These are phyloP conservation scores for Chrysanthemum lavandulifolium DNA, from an alignment of 129 eudicot genomes.

Conservation along the genomic window DNA sequence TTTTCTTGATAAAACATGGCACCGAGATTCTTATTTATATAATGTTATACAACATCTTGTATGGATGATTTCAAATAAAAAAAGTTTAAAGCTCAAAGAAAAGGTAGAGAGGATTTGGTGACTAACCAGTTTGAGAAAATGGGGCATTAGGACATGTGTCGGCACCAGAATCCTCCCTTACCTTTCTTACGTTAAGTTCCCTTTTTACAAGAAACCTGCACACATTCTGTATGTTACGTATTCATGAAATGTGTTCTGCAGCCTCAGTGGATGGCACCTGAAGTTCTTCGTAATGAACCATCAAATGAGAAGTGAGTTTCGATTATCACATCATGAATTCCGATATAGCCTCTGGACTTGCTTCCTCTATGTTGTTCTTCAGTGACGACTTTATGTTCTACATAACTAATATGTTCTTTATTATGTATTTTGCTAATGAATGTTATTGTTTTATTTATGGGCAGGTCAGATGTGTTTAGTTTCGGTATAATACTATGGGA, in stretches of 20 bases:
- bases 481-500: slow-evolving; percentile 94
- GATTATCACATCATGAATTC: not conserved
- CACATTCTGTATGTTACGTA: slow-evolving; percentile 1
- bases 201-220: no score
- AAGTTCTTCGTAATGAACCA: slow-evolving; percentile 86
- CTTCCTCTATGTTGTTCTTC: not conserved
- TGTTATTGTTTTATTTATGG: slow-evolving; percentile 11
- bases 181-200: no score
- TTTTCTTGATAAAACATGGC: not conserved
- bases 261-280: slow-evolving; percentile 99
- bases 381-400: not conserved
- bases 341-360: not conserved
- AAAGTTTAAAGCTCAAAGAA: no score
- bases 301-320: slow-evolving; percentile 82
- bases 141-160: no score
- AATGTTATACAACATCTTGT: not conserved
- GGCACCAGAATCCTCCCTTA: no score
- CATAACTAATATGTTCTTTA: not conserved
- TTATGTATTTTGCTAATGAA: slow-evolving; percentile 2
- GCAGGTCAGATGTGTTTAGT: slow-evolving; percentile 93
- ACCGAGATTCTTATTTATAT: not conserved
- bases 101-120: no score
- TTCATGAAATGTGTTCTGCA: slow-evolving; percentile 38
- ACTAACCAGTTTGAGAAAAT: no score
- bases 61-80: no score